Base-by-base conservation (phyloP, 192 early-diverging fungal species). In the Gamsiella multidivaricata region DNA sequence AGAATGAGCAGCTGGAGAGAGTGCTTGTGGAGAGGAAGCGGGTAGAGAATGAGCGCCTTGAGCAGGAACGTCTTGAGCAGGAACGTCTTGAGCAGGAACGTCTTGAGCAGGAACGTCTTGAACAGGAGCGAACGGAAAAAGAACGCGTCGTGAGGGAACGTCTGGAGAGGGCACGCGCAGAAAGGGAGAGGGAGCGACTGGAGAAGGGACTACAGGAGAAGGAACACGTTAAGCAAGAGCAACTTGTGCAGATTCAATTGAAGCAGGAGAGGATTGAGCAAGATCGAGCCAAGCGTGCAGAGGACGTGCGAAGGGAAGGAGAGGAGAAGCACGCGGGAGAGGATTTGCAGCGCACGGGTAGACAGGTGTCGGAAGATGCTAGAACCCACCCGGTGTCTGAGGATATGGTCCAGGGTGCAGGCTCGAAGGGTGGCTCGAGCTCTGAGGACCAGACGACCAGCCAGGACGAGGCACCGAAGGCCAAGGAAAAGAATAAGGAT, bases 381-480 rank as follows among this genome's bases (percentile, higher is more conserved):
- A n/a, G n/a, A n/a, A n/a, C n/a, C n/a, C n/a, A n/a, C n/a, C n/a
- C n/a, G n/a, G n/a, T n/a, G n/a, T n/a, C 46, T 3, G 15, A 36
- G 9, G 39, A 23, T 14, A 47, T 18, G 17, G n/a, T 20, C 1
- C 15, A 28, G 43, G 62, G 17, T 17, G 18, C 34, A 26, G 28
- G 46, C 11, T 50, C 64, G 4, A 68, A 61, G 53, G 43, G 32
- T 25, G 17, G 25, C 0, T 66, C 63, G 0, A 51, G 57, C 23
- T 76, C 52, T 42, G 72, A 76, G 41, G 72, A 68, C 1, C 59
- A 39, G 43, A 6, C 32, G 5, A 63, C 61, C 9, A 74, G 71
- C 31, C 64, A 61, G 18, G 72, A 76, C n/a, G 72, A 76, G 7
- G 65, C 34, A 12, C 50, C 39, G 0, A 39, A 37, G 29, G 45